Evolutionary conservation across 2,329 filamentous ascomycete species (phyloP), one percentile per base, ranked within the genome.

Genomic region (Trichophyton rubrum): DNA sequence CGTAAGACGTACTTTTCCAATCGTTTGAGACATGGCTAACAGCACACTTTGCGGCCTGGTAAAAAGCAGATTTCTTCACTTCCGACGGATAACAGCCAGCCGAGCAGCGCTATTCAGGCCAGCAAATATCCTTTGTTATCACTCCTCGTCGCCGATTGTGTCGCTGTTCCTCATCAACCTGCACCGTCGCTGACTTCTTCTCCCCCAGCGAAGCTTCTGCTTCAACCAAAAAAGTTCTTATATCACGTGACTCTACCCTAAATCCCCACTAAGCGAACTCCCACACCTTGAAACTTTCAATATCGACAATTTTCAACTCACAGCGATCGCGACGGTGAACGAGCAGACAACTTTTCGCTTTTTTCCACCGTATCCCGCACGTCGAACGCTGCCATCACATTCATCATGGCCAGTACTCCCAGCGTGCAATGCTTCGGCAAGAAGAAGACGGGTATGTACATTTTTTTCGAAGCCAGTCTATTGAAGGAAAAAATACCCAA

Each of bases 401-500:
- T 66, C 81, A 88, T 75, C 79, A 89, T 90, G 85, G 86, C 88
- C 79, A 81, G 85, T 73, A 81, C 83, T 72, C 86, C 88, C 81
- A 88, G 85, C 79, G 88, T 90, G 74, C 90, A 96, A 85, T 96
- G 90, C 88, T 96, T 97, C 88, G 91, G 91, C 87, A 96, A 96
- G 87, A 91, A 91, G 85, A 90, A 89, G 85, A 90, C 85, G 76
- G 78, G 78, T 80, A 73, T 67, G 75, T 68, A 57, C 27, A 11
- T 40, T 43, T 17, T n/a, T 15, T 24, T 49, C 22, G 56, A 41
- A 24, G 56, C 24, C 43, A 38, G 22, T 20, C 24, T 43, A 30
- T n/a, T 20, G 15, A 17, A 43, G 40, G n/a, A 43, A 43, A 38
- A 57, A 20, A 47, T 8, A 15, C 7, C 8, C 8, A 55, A 35